phyloP scores from a whole-genome alignment of 2,329 filamentous ascomycete genomes.

The Penicillium hordei region DNA sequence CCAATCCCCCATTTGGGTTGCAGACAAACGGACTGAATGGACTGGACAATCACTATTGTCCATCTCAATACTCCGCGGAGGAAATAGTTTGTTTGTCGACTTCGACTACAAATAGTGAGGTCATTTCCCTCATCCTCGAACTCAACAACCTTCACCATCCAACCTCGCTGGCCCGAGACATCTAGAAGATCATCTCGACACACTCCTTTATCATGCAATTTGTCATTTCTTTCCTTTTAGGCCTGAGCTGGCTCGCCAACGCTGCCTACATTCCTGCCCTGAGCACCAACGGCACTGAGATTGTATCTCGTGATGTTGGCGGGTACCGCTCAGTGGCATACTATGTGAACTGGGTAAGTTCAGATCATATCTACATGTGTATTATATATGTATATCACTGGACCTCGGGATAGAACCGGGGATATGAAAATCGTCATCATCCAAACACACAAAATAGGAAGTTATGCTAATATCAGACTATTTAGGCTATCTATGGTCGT shows the following conservation, averaged over 20 bases:
- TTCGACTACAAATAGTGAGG: constrained; percentile 17
- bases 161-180: constrained; percentile 14
- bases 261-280: constrained; percentile 13
- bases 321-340: constrained; percentile 43
- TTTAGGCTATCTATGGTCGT: constrained; percentile 76
- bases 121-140: not conserved
- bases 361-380: not conserved
- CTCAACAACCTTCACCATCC: constrained; percentile 1
- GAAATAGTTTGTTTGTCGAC: not conserved
- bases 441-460: not conserved
- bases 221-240: constrained; percentile 11
- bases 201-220: constrained; percentile 15
- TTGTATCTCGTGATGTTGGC: constrained; percentile 14
- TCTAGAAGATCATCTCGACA: not conserved
- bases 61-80: not conserved
- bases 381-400: no score
- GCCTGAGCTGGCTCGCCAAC: constrained; percentile 14
- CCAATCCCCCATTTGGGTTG: not conserved
- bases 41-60: not conserved
- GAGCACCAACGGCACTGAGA: constrained; percentile 2
- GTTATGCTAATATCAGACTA: not conserved
- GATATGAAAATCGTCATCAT: not conserved
- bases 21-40: not conserved
- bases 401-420: not conserved
- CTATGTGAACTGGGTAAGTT: constrained; percentile 48